Evolutionary conservation across 176 grass and related monocot species (phyloP).

Genomic region (Carex pumila): DNA sequence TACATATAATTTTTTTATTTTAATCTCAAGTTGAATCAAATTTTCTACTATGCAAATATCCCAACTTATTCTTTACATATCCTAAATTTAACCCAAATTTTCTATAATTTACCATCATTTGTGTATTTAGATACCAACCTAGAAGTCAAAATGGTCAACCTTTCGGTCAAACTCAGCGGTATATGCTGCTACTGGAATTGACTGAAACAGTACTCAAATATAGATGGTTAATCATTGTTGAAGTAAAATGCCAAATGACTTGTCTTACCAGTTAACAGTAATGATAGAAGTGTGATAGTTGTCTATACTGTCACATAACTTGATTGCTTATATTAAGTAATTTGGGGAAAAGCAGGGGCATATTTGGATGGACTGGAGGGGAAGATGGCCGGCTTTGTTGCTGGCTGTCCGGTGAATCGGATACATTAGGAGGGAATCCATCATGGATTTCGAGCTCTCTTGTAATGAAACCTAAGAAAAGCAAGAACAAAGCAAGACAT

Average conservation of each 20-base stretch:
- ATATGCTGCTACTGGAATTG: neutral
- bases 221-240: neutral
- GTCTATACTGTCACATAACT: neutral
- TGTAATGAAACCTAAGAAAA: slow-evolving; percentile 39
- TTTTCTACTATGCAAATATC: neutral
- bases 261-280: neutral
- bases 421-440: slow-evolving; percentile 21
- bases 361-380: slow-evolving; percentile 93
- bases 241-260: neutral
- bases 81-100: neutral
- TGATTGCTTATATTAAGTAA: slow-evolving; percentile 10
- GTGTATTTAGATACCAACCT: neutral
- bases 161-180: neutral
- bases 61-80: neutral
- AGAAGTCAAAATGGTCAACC: neutral
- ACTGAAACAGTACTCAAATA: neutral
- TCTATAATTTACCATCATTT: neutral
- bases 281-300: neutral
- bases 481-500: slow-evolving; percentile 30
- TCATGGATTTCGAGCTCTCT: slow-evolving; percentile 69
- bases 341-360: slow-evolving; percentile 32
- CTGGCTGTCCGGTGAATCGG: slow-evolving; percentile 47
- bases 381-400: slow-evolving; percentile 88
- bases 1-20: neutral
- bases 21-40: neutral